Conservation (phyloP, 192 early-diverging fungal genomes). For the Jimgerdemannia flammicorona region DNA sequence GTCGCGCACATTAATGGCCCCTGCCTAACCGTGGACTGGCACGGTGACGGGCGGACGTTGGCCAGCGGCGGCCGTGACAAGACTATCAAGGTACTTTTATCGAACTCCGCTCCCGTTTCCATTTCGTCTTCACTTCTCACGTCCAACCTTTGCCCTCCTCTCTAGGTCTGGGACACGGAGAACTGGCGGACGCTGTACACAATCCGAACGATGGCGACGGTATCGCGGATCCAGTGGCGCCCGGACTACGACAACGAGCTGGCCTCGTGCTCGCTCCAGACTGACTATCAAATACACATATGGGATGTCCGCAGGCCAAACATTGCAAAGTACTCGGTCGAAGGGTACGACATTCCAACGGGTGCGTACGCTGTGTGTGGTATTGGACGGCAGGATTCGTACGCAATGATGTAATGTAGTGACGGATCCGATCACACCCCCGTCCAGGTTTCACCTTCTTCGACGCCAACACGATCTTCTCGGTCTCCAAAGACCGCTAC, state of each 20-base stretch:
- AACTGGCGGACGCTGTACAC: conserved; percentile 49
- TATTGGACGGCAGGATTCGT: too few species aligned
- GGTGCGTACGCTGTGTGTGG: conserved; percentile 29
- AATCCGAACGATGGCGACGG: conserved; percentile 63
- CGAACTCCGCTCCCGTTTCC: too few species aligned
- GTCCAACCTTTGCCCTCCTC: too few species aligned
- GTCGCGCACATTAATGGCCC: conserved; percentile 65
- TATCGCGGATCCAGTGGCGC: conserved; percentile 69
- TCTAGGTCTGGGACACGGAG: conserved; percentile 58
- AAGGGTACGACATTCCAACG: conserved; percentile 70
- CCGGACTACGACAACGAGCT: conserved; percentile 64
- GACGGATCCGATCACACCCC: not conserved
- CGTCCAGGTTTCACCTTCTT: conserved; percentile 62
- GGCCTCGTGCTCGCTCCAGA: conserved; percentile 61
- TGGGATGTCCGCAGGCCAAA: conserved; percentile 72
- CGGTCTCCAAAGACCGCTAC: conserved; percentile 74
- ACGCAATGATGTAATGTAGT: not conserved
- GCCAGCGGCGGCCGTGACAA: conserved; percentile 77
- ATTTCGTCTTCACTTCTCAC: too few species aligned
- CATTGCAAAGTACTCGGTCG: conserved; percentile 62
- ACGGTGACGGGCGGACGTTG: conserved; percentile 61
- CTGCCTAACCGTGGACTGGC: conserved; percentile 72
- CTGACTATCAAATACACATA: conserved; percentile 61
- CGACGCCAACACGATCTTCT: conserved; percentile 55
- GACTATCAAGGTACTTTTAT: conserved; percentile 68